These are phyloP conservation scores for Oryza glumipatula DNA, from an alignment of 176 grass and related monocot species.

Conservation along the genomic window DNA sequence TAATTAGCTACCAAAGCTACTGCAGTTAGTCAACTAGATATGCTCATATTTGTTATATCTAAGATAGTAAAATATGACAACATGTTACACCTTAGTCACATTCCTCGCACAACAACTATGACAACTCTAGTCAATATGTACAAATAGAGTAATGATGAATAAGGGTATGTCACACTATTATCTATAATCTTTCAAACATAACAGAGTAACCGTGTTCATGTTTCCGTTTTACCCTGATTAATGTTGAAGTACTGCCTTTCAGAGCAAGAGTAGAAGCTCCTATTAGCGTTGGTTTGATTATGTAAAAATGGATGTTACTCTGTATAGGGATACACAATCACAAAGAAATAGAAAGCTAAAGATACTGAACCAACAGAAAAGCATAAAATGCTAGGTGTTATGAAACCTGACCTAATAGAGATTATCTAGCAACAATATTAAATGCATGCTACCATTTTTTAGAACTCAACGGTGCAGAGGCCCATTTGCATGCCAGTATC, in stretches of 20 bases:
- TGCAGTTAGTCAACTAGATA: neutral
- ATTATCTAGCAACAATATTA: neutral
- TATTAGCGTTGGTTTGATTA: neutral
- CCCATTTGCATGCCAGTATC: neutral
- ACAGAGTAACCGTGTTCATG: neutral
- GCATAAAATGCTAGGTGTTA: neutral
- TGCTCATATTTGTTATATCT: neutral
- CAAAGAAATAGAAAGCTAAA: neutral
- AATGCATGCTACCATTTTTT: neutral
- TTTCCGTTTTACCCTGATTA: neutral
- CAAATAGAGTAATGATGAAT: no score
- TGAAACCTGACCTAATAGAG: neutral
- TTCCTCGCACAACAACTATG: constrained; percentile 2
- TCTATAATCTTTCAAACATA: neutral
- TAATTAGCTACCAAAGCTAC: neutral
- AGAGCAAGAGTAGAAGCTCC: neutral
- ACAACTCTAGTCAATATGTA: neutral
- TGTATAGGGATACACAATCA: neutral
- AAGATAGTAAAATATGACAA: neutral
- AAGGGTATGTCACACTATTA: neutral
- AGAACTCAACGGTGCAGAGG: neutral
- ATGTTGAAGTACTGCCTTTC: neutral
- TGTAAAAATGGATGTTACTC: neutral
- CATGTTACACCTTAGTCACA: neutral
- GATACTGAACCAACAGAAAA: neutral